phyloP scores from a whole-genome alignment of 805 yeast genomes.

The Candida suzukii region DNA sequence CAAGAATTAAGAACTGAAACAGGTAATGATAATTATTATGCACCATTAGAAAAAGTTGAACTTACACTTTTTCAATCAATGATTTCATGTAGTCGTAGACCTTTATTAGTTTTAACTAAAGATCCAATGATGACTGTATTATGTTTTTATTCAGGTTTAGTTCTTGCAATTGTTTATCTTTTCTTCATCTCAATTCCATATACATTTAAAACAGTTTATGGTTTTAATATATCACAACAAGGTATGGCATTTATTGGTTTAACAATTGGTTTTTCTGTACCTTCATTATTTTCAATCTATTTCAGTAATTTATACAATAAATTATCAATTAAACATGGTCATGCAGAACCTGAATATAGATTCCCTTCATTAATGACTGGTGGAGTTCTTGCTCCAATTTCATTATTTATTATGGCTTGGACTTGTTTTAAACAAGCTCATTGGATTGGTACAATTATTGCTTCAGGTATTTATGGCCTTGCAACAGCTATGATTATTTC shows the following conservation, averaged over 20 bases:
- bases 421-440: conserved; percentile 42
- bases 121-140: conserved; percentile 53
- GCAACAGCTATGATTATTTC: conserved; percentile 37
- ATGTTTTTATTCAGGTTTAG: conserved; percentile 50
- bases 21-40: conserved; percentile 29
- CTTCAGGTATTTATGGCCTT: conserved; percentile 32
- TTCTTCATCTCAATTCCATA: conserved; percentile 62
- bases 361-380: conserved; percentile 55
- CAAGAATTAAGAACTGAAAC: conserved; percentile 36
- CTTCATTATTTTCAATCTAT: conserved; percentile 29
- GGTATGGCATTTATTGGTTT: conserved; percentile 62
- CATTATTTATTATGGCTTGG: conserved; percentile 57
- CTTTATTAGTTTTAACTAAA: conserved; percentile 35
- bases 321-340: conserved; percentile 31
- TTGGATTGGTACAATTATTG: conserved; percentile 48
- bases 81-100: conserved; percentile 41
- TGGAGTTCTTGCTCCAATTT: conserved; percentile 41
- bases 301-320: conserved; percentile 26
- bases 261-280: conserved; percentile 42
- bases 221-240: conserved; percentile 43
- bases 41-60: conserved; percentile 33
- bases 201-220: conserved; percentile 46
- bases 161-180: conserved; percentile 54
- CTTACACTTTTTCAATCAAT: conserved; percentile 33
- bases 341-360: conserved; percentile 48